Conservation (phyloP, 768 basidiomycete species). For the Russula olivacea region DNA sequence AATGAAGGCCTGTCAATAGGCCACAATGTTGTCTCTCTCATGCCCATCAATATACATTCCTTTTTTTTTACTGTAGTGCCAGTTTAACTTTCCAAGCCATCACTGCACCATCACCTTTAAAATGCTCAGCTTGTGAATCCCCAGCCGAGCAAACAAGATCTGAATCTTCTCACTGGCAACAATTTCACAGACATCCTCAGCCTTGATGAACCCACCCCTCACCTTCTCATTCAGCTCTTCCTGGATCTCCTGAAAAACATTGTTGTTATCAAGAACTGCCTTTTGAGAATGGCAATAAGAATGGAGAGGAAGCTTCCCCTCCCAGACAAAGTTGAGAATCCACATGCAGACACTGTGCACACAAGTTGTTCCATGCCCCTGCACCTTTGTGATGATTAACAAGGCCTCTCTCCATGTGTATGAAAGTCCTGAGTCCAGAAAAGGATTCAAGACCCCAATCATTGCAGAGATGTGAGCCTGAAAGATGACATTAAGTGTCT, state of each 20-base stretch:
- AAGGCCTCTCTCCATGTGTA: neutral
- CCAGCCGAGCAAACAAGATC: neutral
- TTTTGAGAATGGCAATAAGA: fast-evolving
- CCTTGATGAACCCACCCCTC: neutral
- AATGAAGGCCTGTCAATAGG: neutral
- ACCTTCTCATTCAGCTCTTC: neutral
- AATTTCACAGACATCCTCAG: neutral
- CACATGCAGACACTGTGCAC: neutral
- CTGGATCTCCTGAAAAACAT: neutral
- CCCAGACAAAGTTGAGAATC: neutral
- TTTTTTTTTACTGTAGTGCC: neutral
- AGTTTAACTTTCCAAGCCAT: neutral
- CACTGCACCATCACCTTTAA: neutral
- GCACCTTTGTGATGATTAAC: neutral
- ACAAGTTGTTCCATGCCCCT: neutral
- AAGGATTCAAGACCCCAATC: neutral
- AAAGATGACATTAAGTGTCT: neutral
- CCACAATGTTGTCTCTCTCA: neutral
- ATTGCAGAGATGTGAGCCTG: neutral
- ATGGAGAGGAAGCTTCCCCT: neutral
- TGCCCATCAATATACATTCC: too few relatives aligned
- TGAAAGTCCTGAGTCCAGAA: neutral
- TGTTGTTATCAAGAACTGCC: neutral
- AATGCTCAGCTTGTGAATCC: neutral
- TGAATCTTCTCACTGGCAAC: neutral